phyloP scores from a whole-genome alignment of 2,329 filamentous ascomycete species.

The Plectosphaerella sp. region DNA sequence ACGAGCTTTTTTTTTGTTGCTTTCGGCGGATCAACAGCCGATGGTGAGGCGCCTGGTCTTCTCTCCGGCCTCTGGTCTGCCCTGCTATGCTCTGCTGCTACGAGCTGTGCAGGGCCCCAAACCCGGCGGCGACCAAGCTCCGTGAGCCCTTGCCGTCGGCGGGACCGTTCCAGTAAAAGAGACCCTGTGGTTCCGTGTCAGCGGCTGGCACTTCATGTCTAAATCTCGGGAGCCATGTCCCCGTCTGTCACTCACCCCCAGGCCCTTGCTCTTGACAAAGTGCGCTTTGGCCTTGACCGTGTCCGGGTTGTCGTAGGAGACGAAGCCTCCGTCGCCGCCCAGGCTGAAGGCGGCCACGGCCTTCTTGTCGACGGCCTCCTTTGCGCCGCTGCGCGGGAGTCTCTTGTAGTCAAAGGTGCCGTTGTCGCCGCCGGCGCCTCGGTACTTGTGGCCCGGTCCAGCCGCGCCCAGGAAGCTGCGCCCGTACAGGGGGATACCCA shows the following conservation, averaged over 20 bases:
- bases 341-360: conserved; percentile 67
- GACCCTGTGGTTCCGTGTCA: conserved; percentile 43
- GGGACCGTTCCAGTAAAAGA: conserved; percentile 81
- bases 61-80: no score
- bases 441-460: conserved; percentile 60
- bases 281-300: conserved; percentile 72
- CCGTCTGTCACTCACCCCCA: conserved; percentile 48
- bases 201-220: background rate
- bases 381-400: conserved; percentile 56
- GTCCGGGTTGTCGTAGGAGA: conserved; percentile 74
- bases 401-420: conserved; percentile 71
- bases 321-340: conserved; percentile 70
- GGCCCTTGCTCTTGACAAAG: conserved; percentile 65
- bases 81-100: conserved; percentile 14
- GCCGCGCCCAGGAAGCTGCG: conserved; percentile 66
- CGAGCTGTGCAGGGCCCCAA: conserved; percentile 50
- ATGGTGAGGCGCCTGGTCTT: no score
- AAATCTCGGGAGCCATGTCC: background rate
- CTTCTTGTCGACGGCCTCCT: conserved; percentile 64
- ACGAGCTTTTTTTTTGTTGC: no score
- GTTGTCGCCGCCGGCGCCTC: conserved; percentile 53
- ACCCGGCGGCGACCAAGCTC: conserved; percentile 55
- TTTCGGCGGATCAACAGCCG: no score
- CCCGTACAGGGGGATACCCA: conserved; percentile 73
- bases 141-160: conserved; percentile 58